Evolutionary conservation across 2,329 filamentous ascomycete genomes (phyloP), one percentile per base, ranked within the genome.

Genomic region (Xylaria sp.): DNA sequence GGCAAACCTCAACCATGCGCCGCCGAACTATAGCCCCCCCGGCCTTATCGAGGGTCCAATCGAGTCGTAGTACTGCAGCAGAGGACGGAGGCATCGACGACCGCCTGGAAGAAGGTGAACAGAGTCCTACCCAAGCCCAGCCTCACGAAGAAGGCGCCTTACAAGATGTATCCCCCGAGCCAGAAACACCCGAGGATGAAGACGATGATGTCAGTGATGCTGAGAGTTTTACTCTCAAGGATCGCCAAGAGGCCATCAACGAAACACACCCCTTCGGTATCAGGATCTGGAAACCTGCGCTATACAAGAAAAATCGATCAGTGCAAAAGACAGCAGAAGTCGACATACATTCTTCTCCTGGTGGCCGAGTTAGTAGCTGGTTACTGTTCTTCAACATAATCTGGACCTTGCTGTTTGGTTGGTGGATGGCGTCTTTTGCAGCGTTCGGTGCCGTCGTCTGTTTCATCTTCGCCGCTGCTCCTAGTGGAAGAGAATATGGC

Each of bases 191-290:
- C 39, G 86, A 86, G 17, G 84, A 84, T 22, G 80, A 82, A 11
- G 86, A 87, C 53, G 89, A 91, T 65, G 89, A 92, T 66, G 76
- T 94, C 58, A 97, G 95, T 78, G 96, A 98, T 73, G 92, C 96
- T 1, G 96, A 97, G 81, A 98, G 95, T 82, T 99, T 99, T 78
- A 99, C 96, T 0, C 86, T 99, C 73, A 97, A 96, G 79, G 96
- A 99, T 79, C 89, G 96, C 63, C 96, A 99, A 80, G 90, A 97
- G 78, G 96, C 96, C 71, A 99, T 99, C 84, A 99, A 99, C 81
- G 91, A 97, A 79, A 99, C 96, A 0, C 96, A 99, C 84, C 96
- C 96, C 0, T 99, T 99, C 75, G 96, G 96, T 84, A 98, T 99
- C 77, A 90, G 96, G 78, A 93, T 99, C 70, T 99, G 96, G 96